These are phyloP conservation scores for Talaromyces piceae DNA, from an alignment of 2,329 filamentous ascomycete genomes.

Conservation along the genomic window DNA sequence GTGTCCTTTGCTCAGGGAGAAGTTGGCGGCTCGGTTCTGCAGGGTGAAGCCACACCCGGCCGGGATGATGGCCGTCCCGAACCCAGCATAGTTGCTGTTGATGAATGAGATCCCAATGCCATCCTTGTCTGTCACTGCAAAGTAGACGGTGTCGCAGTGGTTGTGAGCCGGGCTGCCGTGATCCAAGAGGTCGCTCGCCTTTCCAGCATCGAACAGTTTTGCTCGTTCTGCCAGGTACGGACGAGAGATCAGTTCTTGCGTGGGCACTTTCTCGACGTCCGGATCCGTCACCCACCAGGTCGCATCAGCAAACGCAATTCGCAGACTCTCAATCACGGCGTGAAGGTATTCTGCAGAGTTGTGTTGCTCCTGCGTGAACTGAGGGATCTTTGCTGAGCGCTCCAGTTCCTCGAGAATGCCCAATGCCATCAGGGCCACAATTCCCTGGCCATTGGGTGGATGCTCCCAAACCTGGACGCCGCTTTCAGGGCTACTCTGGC, in stretches of 20 bases:
- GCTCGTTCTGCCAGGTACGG: slow-evolving; percentile 66
- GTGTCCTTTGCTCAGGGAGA: slow-evolving; percentile 61
- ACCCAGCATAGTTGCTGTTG: slow-evolving; percentile 83
- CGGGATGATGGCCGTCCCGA: slow-evolving; percentile 83
- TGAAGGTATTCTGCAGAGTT: slow-evolving; percentile 79
- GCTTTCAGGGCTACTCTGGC: slow-evolving; percentile 34
- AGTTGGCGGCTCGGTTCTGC: slow-evolving; percentile 88
- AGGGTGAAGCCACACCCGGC: slow-evolving; percentile 82
- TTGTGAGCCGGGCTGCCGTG: slow-evolving; percentile 80
- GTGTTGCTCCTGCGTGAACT: slow-evolving; percentile 64
- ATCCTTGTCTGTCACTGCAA: slow-evolving; percentile 68
- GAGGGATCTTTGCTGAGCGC: slow-evolving; percentile 63
- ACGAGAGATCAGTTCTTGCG: slow-evolving; percentile 60
- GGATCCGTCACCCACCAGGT: slow-evolving; percentile 89
- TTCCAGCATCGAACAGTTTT: slow-evolving; percentile 52
- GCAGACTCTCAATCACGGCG: slow-evolving; percentile 76
- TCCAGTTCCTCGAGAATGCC: slow-evolving; percentile 87
- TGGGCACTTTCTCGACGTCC: slow-evolving; percentile 61
- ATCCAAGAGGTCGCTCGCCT: slow-evolving; percentile 46
- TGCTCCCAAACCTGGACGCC: slow-evolving; percentile 87
- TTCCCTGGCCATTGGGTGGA: slow-evolving; percentile 91
- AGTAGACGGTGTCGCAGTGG: slow-evolving; percentile 91
- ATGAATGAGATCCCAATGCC: slow-evolving; percentile 96
- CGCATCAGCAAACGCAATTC: slow-evolving; percentile 83
- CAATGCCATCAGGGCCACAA: slow-evolving; percentile 88